Base-by-base conservation (phyloP, 352 stramenopile species). In the Phytopythium ostracodes region DNA sequence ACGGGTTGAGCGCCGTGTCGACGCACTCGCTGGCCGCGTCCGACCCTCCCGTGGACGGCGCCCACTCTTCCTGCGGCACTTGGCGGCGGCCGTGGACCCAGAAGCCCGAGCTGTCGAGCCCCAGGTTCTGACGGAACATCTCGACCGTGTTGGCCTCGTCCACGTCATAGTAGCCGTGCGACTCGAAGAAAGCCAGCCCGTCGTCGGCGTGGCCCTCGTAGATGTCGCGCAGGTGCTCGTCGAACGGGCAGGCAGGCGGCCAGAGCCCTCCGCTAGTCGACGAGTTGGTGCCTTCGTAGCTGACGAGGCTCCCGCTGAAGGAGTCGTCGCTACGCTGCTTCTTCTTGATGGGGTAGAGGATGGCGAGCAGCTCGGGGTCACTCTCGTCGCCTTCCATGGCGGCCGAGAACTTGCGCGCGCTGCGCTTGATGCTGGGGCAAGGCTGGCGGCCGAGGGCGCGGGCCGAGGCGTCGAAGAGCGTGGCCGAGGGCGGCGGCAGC, bases 121-220 rank as follows among this genome's bases (percentile, higher is more conserved):
- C 79, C 59, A 89, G 84, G 63, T 89, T 91, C 65, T 85, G 60
- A 18, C 81, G 82, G 63, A 91, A 94, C 76, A 91, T 88, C 50
- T 77, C 75, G 15, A 94, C 77, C 1, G 84, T 94, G 63, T 94
- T 94, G 55, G 79, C 81, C n/a, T 94, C 84, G 18, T 64, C 75
- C 36, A 90, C 71, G 73, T 94, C 84, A 60, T 91, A 94, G 70
- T 94, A 94, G 15, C 84, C 84, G 44, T 91, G 79, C 20, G 79
- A 84, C 68, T 91, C 75, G 60, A 94, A 94, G 70, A 94, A 94
- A 62, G 68, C 71, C 35, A 91, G 62, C 1, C 84, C 84, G 40
- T 89, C 80, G 47, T 87, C 76, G 20, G 68, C 75, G 31, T 64
- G 50, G 31, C 78, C 80, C 14, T 74, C 67, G 62, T 91, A 91